Base-by-base conservation (phyloP, 2,329 filamentous ascomycete species). In the Penicillium sp. region DNA sequence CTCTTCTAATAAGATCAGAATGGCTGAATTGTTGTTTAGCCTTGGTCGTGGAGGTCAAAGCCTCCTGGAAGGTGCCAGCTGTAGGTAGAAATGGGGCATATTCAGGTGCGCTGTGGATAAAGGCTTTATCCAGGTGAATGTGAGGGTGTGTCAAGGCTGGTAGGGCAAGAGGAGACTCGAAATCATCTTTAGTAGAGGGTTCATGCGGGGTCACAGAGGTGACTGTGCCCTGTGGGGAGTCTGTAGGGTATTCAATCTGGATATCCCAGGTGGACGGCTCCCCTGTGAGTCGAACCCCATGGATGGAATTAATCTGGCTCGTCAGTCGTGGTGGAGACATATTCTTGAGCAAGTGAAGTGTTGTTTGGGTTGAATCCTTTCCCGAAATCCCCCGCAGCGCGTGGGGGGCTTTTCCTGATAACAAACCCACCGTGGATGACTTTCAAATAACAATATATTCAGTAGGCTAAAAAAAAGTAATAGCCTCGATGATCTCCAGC, bases 101-200 rank as follows among this genome's bases (percentile, higher is more conserved):
- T 57, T 70, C 56, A 9, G 67, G 60, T n/a, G 62, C 56, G 57
- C 68, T 74, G 59, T 77, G 70, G 13, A 79, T 64, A 60, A 74
- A 77, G 29, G 74, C 71, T 64, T 78, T 79, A 60, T 91, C 89
- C 29, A 91, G 78, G 67, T 91, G 89, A 50, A 91, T 84, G 63
- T 91, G 88, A 8, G 88, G 87, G 67, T 91, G 89, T 63, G 87
- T 89, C 3, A 91, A 79, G 9, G 82, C 80, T 4, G 86, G 84
- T 50, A 85, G 71, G 6, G 74, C 69, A 29, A 75, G 67, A 6
- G 71, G 67, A 29, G 60, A 45, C n/a, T 49, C 38, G 54, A 56
- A 50, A 38, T 35, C 46, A 21, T 53, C 53, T 15, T 23, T 17
- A 10, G 21, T 46, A 17, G 40, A 19, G 15, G 37, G 37, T 41